These are phyloP conservation scores for Eragrostis curvula DNA, from an alignment of 176 grass and related monocot species.

Conservation along the genomic window DNA sequence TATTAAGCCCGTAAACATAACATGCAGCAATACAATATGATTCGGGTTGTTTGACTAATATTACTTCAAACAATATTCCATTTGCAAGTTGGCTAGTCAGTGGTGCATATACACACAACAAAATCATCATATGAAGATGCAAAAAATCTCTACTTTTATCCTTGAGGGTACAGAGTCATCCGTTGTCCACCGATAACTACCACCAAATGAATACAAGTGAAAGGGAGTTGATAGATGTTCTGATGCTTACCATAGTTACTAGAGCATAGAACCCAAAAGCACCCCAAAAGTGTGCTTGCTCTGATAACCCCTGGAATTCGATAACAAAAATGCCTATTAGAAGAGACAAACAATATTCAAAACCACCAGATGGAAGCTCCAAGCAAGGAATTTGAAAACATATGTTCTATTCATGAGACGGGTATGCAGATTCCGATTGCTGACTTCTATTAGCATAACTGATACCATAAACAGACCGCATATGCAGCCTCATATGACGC, in stretches of 20 bases:
- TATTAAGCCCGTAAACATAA: conserved; percentile 18
- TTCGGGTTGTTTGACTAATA: conserved; percentile 13
- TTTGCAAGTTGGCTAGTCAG: not conserved
- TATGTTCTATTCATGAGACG: conserved; percentile 13
- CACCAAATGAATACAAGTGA: not conserved
- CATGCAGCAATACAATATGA: not conserved
- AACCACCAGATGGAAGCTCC: conserved; percentile 7
- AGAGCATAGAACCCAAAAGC: conserved; percentile 86
- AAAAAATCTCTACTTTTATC: not conserved
- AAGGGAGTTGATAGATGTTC: conserved; percentile 41
- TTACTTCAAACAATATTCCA: conserved; percentile 1
- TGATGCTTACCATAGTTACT: conserved; percentile 74
- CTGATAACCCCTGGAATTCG: conserved; percentile 59
- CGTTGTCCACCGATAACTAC: not conserved
- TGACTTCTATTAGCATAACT: not conserved
- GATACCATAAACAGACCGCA: not conserved
- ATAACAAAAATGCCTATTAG: conserved; percentile 27
- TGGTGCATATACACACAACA: not conserved
- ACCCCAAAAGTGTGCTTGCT: conserved; percentile 91
- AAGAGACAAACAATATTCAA: conserved; percentile 23
- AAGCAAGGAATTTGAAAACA: not conserved
- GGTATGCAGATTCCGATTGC: conserved; percentile 17
- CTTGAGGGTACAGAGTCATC: not conserved
- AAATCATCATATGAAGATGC: conserved; percentile 6
- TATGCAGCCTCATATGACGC: too few relatives aligned